A percentile compares a stretch with the other conserved stretches of the same genome.
These are phyloP conservation scores for Lactifluus subvellereus DNA, from an alignment of 768 basidiomycete genomes.

Conservation along the genomic window DNA sequence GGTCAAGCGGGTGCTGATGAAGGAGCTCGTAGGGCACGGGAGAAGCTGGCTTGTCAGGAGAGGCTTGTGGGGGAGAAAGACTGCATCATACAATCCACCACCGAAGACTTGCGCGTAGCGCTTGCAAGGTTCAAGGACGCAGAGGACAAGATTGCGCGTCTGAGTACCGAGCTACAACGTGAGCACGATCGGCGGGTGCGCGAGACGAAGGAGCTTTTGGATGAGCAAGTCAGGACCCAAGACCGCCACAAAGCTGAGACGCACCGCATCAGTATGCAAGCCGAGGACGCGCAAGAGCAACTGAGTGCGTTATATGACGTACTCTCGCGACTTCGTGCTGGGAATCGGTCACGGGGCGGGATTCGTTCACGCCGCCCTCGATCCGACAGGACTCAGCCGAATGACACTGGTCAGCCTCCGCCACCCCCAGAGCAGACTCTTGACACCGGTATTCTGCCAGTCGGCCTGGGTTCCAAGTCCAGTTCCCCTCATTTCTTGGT, in stretches of 20 bases:
- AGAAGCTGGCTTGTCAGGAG: neutral
- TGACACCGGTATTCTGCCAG: neutral
- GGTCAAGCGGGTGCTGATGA: neutral
- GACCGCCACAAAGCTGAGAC: neutral
- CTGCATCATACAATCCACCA: neutral
- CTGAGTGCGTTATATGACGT: neutral
- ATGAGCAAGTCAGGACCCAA: slow-evolving; percentile 2
- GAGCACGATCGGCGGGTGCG: neutral
- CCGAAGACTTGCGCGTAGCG: neutral
- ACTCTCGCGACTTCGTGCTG: neutral
- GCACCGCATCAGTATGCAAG: neutral
- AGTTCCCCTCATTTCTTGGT: neutral
- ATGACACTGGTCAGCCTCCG: slow-evolving; percentile 7
- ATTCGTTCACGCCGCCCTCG: neutral
- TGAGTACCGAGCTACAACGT: neutral
- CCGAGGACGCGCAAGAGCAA: neutral
- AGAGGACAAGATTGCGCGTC: neutral
- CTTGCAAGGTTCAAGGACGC: neutral
- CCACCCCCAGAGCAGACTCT: neutral
- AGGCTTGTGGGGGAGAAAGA: neutral
- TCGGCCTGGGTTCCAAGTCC: neutral
- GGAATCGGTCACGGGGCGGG: neutral
- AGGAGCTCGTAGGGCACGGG: neutral
- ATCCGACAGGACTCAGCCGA: neutral
- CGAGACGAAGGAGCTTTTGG: neutral